These are phyloP conservation scores for Colletotrichum theobromicola DNA, from an alignment of 2,329 filamentous ascomycete genomes.

Conservation along the genomic window DNA sequence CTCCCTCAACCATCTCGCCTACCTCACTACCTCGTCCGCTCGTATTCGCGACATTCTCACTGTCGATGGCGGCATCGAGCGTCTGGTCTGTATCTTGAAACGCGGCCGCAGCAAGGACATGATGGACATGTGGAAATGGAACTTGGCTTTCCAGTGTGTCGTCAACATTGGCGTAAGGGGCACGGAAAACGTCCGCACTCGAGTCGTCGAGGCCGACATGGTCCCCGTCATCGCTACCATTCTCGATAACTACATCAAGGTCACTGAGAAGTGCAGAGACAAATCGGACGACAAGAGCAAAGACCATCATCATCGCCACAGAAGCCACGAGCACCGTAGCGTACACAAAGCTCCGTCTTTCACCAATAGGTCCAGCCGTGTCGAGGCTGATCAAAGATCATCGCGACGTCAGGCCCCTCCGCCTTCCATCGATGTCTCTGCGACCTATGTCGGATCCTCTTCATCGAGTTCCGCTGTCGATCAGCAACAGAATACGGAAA, in stretches of 20 bases:
- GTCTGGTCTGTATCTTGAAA: slow-evolving; percentile 96
- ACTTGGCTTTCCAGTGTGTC: slow-evolving; percentile 97
- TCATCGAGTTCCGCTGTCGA: slow-evolving; percentile 38
- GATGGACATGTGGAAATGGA: slow-evolving; percentile 99
- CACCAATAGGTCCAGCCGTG: slow-evolving; percentile 55
- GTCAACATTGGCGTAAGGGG: slow-evolving; percentile 98
- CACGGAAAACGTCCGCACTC: slow-evolving; percentile 90
- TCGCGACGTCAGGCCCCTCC: slow-evolving; percentile 82
- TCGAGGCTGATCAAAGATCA: slow-evolving; percentile 64
- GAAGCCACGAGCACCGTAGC: slow-evolving; percentile 53
- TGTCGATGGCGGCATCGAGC: slow-evolving; percentile 97
- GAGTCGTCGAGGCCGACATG: slow-evolving; percentile 98
- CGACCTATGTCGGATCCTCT: slow-evolving; percentile 46
- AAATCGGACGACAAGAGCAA: slow-evolving; percentile 86
- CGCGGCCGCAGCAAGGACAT: slow-evolving; percentile 95
- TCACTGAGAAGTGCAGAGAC: slow-evolving; percentile 89
- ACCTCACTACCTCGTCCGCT: slow-evolving; percentile 96
- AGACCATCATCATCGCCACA: slow-evolving; percentile 57
- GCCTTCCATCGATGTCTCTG: slow-evolving; percentile 66
- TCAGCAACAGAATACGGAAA: slow-evolving; percentile 52
- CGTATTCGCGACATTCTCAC: slow-evolving; percentile 97
- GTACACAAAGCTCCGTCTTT: slow-evolving; percentile 58
- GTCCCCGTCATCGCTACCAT: slow-evolving; percentile 98
- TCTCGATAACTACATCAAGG: slow-evolving; percentile 96
- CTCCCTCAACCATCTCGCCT: slow-evolving; percentile 97